phyloP scores from a whole-genome alignment of 345 rosid genomes.

The Gynandropsis gynandra region DNA sequence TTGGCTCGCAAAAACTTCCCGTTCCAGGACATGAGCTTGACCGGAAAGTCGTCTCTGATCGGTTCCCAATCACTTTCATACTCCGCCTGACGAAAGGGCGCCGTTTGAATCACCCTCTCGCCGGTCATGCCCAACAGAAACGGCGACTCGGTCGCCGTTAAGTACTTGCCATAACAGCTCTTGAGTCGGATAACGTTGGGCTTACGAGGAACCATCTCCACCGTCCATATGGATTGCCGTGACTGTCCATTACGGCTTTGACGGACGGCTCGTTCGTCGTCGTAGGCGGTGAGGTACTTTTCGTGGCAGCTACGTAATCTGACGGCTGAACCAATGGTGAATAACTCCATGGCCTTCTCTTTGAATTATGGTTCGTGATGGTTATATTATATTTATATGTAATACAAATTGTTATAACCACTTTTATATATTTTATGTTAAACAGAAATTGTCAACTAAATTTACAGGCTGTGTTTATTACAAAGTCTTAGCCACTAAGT shows the following conservation, averaged over 20 bases:
- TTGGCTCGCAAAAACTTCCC: conserved; percentile 63
- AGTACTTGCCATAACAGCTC: conserved; percentile 56
- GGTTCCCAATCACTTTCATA: conserved; percentile 72
- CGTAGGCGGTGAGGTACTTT: conserved; percentile 65
- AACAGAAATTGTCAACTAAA: neutral
- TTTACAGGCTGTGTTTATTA: conserved; percentile 22
- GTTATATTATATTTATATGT: neutral
- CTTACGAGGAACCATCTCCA: conserved; percentile 54
- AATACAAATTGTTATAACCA: conserved; percentile 1
- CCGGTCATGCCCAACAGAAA: conserved; percentile 80
- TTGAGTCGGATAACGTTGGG: conserved; percentile 43
- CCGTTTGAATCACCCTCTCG: conserved; percentile 47
- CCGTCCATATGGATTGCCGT: conserved; percentile 51
- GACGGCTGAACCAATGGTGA: conserved; percentile 48
- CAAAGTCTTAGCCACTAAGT: too few relatives aligned
- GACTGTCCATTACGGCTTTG: conserved; percentile 56
- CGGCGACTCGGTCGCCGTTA: conserved; percentile 56
- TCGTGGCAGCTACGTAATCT: conserved; percentile 77
- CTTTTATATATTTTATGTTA: neutral
- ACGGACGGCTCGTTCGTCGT: conserved; percentile 49
- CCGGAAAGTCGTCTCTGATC: conserved; percentile 54
- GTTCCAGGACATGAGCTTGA: conserved; percentile 54
- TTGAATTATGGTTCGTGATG: neutral
- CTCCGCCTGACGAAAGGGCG: conserved; percentile 30
- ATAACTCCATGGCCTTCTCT: conserved; percentile 48